Percentiles rank a stretch among this genome's conserved stretches.
Evolutionary conservation across 2,329 filamentous ascomycete species (phyloP).

Genomic region (Sodiomyces alkalinus): DNA sequence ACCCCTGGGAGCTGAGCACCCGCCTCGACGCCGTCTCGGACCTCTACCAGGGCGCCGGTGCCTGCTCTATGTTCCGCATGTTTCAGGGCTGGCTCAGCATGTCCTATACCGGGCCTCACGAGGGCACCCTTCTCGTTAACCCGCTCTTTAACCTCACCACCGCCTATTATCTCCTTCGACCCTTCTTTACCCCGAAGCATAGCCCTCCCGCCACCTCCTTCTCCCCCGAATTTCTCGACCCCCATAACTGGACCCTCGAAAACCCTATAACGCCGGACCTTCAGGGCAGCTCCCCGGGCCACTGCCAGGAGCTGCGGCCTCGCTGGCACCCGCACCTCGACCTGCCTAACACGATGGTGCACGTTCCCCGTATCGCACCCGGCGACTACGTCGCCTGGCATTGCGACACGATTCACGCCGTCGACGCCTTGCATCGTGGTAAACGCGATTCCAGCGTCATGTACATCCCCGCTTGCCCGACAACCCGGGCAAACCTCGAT

Average conservation of each 20-base stretch:
- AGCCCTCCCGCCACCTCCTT: not conserved
- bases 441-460: constrained; percentile 63
- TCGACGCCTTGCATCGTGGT: constrained; percentile 65
- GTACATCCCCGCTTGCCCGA: constrained; percentile 77
- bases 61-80: constrained; percentile 73
- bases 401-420: constrained; percentile 68
- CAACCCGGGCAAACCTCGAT: constrained; percentile 57
- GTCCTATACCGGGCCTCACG: constrained; percentile 52
- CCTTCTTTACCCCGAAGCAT: constrained; percentile 53
- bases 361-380: constrained; percentile 51
- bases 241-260: constrained; percentile 36
- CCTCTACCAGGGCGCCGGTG: constrained; percentile 66
- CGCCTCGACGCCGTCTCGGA: constrained; percentile 56
- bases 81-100: constrained; percentile 61
- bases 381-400: constrained; percentile 77
- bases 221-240: constrained; percentile 25
- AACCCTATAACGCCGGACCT: constrained; percentile 37
- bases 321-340: constrained; percentile 55
- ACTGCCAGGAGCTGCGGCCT: constrained; percentile 51
- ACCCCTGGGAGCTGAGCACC: constrained; percentile 64
- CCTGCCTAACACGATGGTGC: constrained; percentile 53
- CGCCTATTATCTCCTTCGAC: constrained; percentile 66
- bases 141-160: constrained; percentile 63
- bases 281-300: constrained; percentile 54
- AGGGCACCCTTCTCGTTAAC: constrained; percentile 73